A percentile compares a stretch with the other conserved stretches of the same genome.
These are phyloP conservation scores for Turnera subulata DNA, from an alignment of 345 rosid genomes.

Conservation along the genomic window DNA sequence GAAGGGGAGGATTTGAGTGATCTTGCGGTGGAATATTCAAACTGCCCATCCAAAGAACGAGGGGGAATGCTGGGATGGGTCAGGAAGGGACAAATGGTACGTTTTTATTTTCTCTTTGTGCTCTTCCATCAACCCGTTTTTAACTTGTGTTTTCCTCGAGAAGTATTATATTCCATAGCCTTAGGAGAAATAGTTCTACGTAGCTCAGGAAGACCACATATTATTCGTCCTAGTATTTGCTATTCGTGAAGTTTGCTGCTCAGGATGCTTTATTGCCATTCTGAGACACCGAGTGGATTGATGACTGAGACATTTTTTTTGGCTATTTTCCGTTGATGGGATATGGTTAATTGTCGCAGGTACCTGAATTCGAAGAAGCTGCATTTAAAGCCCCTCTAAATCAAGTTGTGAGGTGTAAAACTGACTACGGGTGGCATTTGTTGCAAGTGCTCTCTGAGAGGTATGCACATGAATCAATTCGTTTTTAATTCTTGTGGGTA, in stretches of 20 bases:
- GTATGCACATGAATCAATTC: conserved; percentile 30
- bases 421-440: conserved; percentile 88
- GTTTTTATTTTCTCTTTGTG: conserved; percentile 1
- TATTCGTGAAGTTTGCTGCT: neutral
- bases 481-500: too few relatives aligned
- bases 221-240: neutral
- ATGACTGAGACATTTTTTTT: conserved; percentile 3
- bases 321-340: conserved; percentile 11
- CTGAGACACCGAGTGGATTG: neutral
- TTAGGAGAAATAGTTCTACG: neutral
- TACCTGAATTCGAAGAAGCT: conserved; percentile 92
- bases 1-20: conserved; percentile 93
- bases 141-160: too few relatives aligned
- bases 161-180: too few relatives aligned
- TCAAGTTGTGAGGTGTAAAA: conserved; percentile 72
- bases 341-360: conserved; percentile 37
- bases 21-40: conserved; percentile 74
- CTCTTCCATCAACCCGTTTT: neutral
- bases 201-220: neutral
- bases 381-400: conserved; percentile 69
- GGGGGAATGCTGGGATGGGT: conserved; percentile 98
- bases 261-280: neutral
- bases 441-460: conserved; percentile 91
- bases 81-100: conserved; percentile 81
- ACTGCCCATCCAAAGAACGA: conserved; percentile 79